A percentile compares a stretch with the other conserved stretches of the same genome.
Conservation (phyloP, 495 filamentous ascomycete species). For the Aspergillus olivimuriae region DNA sequence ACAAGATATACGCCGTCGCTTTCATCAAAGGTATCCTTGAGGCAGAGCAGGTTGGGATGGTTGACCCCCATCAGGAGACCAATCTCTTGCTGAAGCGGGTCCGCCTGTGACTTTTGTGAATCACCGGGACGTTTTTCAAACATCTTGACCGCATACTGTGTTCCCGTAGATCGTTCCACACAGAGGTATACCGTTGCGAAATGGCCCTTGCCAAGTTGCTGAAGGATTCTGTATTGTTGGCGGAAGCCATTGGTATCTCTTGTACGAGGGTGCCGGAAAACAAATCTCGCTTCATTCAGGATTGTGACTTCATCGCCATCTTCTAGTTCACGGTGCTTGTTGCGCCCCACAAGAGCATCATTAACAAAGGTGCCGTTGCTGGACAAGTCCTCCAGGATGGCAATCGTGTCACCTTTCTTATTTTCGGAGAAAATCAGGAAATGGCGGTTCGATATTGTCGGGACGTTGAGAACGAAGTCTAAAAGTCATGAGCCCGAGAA, state of each 20-base stretch:
- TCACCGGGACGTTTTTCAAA: slow-evolving; percentile 77
- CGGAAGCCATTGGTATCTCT: slow-evolving; percentile 70
- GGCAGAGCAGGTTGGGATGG: slow-evolving; percentile 89
- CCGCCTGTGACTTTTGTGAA: slow-evolving; percentile 74
- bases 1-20: slow-evolving; percentile 86
- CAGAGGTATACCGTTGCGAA: slow-evolving; percentile 94
- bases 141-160: slow-evolving; percentile 85
- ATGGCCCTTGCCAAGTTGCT: slow-evolving; percentile 91
- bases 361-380: slow-evolving; percentile 97
- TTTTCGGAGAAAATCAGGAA: slow-evolving; percentile 87
- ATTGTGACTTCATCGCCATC: slow-evolving; percentile 88
- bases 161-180: slow-evolving; percentile 75
- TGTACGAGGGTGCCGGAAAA: slow-evolving; percentile 81
- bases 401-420: slow-evolving; percentile 68
- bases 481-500: background rate
- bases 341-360: slow-evolving; percentile 82
- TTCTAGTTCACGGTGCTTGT: slow-evolving; percentile 79
- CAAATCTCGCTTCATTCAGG: slow-evolving; percentile 72
- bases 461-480: slow-evolving; percentile 76
- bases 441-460: slow-evolving; percentile 92
- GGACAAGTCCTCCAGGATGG: slow-evolving; percentile 86
- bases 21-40: slow-evolving; percentile 95
- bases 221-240: slow-evolving; percentile 77
- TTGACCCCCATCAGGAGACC: slow-evolving; percentile 93
- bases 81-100: slow-evolving; percentile 90